phyloP scores from a whole-genome alignment of 371 early-diverging fungal genomes.

The Lichtheimia corymbifera region DNA sequence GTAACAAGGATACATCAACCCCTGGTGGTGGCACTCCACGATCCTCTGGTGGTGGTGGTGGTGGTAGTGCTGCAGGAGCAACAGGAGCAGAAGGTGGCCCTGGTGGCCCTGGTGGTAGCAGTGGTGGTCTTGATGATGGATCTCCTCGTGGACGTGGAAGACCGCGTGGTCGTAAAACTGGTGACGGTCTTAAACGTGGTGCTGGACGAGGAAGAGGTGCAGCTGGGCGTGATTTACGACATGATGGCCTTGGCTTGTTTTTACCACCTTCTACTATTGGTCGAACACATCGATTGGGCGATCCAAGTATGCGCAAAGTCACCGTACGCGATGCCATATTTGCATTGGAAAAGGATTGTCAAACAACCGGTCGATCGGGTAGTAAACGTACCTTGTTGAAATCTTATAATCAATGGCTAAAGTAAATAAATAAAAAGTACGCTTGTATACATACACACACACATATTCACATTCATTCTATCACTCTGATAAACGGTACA shows the following conservation, averaged over 20 bases:
- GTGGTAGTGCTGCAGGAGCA: constrained; percentile 6
- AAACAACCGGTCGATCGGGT: constrained; percentile 47
- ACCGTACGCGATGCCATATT: constrained; percentile 75
- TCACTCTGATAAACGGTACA: constrained; percentile 3
- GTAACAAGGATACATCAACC: constrained; percentile 16
- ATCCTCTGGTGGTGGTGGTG: background rate
- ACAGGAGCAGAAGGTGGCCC: constrained; percentile 5
- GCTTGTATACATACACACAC: background rate
- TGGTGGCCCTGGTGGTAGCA: constrained; percentile 7
- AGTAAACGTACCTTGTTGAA: constrained; percentile 63
- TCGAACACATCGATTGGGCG: constrained; percentile 35
- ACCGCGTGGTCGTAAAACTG: constrained; percentile 24
- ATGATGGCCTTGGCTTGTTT: constrained; percentile 23
- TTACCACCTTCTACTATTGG: constrained; percentile 44
- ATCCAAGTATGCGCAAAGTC: constrained; percentile 51
- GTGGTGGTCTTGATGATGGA: constrained; percentile 18
- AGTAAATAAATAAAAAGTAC: constrained; percentile 8
- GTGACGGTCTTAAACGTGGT: constrained; percentile 15
- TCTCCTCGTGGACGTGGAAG: constrained; percentile 46
- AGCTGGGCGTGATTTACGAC: background rate
- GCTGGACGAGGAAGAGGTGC: constrained; percentile 20
- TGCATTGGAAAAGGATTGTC: constrained; percentile 71
- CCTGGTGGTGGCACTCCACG: background rate
- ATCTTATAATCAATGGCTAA: constrained; percentile 48
- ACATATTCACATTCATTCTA: constrained; percentile 4